Conservation (phyloP, 768 basidiomycete species). For the Mycena leptocephala region DNA sequence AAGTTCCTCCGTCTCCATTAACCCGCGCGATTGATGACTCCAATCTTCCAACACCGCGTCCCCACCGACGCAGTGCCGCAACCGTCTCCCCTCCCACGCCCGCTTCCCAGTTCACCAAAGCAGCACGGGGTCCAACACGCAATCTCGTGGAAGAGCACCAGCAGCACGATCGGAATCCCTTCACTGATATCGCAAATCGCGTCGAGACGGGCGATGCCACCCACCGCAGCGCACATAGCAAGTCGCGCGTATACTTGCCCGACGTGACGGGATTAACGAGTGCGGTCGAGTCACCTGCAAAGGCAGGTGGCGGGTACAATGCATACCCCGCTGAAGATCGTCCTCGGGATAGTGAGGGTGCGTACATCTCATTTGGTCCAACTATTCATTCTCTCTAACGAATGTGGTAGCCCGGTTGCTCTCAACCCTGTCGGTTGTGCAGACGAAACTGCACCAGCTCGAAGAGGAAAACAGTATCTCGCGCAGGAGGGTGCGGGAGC, state of each 20-base stretch:
- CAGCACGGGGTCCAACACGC: constrained; percentile 69
- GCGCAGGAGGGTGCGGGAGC: constrained; percentile 85
- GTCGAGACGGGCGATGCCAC: constrained; percentile 40
- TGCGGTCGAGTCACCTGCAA: constrained; percentile 84
- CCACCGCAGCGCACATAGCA: constrained; percentile 45
- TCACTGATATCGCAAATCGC: constrained; percentile 54
- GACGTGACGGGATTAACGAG: constrained; percentile 90
- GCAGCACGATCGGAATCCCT: constrained; percentile 52
- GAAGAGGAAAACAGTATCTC: constrained; percentile 90
- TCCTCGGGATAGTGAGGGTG: constrained; percentile 80
- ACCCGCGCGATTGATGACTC: constrained; percentile 29
- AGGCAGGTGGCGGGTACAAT: constrained; percentile 66
- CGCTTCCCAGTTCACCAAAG: constrained; percentile 73
- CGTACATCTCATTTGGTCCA: neutral
- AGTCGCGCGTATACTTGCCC: constrained; percentile 70
- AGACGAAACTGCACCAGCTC: constrained; percentile 78
- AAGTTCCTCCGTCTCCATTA: constrained; percentile 42
- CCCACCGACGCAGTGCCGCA: constrained; percentile 26
- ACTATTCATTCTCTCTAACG: neutral
- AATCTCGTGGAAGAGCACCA: constrained; percentile 65
- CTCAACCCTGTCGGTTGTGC: constrained; percentile 74
- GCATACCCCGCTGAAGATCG: constrained; percentile 62
- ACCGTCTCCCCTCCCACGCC: constrained; percentile 59
- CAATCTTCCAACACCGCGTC: constrained; percentile 28
- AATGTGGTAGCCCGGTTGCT: constrained; percentile 69